Evolutionary conservation across 139 green algal species (phyloP).

Genomic region (Yamagishiella unicocca): DNA sequence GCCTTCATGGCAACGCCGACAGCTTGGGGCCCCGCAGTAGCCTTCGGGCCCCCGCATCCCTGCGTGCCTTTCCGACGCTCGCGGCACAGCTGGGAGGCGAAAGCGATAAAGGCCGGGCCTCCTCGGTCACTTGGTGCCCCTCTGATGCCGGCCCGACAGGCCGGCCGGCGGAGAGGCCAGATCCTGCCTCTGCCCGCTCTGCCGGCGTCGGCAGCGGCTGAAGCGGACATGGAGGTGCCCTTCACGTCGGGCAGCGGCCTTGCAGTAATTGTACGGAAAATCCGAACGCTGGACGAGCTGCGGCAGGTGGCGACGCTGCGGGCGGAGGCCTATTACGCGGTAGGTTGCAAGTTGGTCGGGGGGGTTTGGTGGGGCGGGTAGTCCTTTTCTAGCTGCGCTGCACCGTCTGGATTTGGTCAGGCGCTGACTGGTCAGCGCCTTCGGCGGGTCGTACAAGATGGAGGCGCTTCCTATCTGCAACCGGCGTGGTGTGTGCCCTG

Average conservation of each 20-base stretch:
- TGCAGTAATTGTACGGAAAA: neutral
- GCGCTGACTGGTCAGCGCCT: too few relatives aligned
- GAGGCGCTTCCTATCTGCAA: too few relatives aligned
- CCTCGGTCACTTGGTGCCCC: too few relatives aligned
- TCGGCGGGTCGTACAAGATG: too few relatives aligned
- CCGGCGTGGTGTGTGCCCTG: too few relatives aligned
- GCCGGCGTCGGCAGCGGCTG: neutral
- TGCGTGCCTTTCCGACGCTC: neutral
- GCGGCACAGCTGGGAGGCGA: neutral
- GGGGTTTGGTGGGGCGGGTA: too few relatives aligned
- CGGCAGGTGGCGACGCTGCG: constrained; percentile 56
- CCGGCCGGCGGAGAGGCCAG: neutral
- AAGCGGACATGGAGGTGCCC: neutral
- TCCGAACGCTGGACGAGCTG: constrained; percentile 38
- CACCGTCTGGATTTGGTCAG: too few relatives aligned
- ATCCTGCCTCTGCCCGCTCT: neutral
- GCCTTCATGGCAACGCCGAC: neutral
- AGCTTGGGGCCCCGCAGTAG: neutral
- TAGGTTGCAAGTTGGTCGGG: too few relatives aligned
- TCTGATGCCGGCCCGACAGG: neutral
- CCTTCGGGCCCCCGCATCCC: neutral
- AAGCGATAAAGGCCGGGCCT: too few relatives aligned
- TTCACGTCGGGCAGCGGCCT: neutral
- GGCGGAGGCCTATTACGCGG: constrained; percentile 66
- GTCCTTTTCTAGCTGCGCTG: too few relatives aligned